Evolutionary conservation across 305 asterid genomes (phyloP).

Genomic region (Fraxinus latifolia): DNA sequence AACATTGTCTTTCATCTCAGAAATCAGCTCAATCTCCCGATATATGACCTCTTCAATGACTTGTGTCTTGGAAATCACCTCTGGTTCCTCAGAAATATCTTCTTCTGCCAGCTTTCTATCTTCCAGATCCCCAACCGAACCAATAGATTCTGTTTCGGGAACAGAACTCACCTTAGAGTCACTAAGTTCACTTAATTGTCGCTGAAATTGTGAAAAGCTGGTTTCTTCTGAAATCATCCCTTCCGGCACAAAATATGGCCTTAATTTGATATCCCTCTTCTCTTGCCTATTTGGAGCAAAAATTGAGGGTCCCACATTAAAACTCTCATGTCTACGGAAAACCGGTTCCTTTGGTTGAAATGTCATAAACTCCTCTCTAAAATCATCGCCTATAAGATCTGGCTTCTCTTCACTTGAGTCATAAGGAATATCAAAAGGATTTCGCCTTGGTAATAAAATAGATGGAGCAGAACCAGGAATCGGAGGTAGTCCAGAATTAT

Average conservation of each 20-base stretch:
- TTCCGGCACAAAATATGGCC: conserved; percentile 52
- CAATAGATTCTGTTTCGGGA: conserved; percentile 39
- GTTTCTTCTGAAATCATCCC: conserved; percentile 27
- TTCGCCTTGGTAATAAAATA: conserved; percentile 33
- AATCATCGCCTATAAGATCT: conserved; percentile 22
- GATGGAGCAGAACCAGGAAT: conserved; percentile 68
- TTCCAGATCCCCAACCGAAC: conserved; percentile 40
- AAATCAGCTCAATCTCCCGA: conserved; percentile 19
- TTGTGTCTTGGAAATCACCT: background rate
- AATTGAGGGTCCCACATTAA: conserved; percentile 37
- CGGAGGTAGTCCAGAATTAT: conserved; percentile 30
- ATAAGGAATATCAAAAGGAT: conserved; percentile 48
- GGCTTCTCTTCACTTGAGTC: conserved; percentile 33
- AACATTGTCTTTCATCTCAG: conserved; percentile 15
- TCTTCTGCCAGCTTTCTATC: conserved; percentile 29
- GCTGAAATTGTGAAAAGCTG: conserved; percentile 26
- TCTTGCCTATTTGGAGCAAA: conserved; percentile 34
- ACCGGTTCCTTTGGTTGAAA: conserved; percentile 35
- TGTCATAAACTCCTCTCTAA: conserved; percentile 29
- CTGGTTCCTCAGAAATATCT: conserved; percentile 22
- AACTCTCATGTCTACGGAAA: conserved; percentile 43
- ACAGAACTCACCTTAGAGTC: conserved; percentile 39
- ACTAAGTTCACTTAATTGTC: conserved; percentile 37
- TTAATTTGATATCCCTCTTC: conserved; percentile 30
- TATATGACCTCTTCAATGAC: conserved; percentile 26